phyloP scores from a whole-genome alignment of 2,329 filamentous ascomycete species.

The Talaromyces sp. region DNA sequence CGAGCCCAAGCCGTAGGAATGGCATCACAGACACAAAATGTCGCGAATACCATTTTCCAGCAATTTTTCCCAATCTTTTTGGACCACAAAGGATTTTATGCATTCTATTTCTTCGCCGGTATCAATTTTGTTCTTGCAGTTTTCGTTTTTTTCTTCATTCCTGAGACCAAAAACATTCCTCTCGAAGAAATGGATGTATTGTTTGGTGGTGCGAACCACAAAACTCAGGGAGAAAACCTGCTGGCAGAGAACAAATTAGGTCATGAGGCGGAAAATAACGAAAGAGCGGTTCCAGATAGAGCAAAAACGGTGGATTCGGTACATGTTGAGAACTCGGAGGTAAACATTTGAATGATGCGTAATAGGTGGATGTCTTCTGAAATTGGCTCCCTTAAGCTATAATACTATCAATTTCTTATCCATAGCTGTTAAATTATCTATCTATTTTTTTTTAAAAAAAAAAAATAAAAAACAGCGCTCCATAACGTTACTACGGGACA shows the following conservation, averaged over 20 bases:
- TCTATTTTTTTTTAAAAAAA: no score
- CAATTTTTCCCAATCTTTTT: slow-evolving; percentile 68
- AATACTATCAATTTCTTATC: no score
- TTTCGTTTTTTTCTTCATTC: slow-evolving; percentile 48
- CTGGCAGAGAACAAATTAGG: slow-evolving; percentile 7
- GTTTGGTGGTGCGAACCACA: slow-evolving; percentile 34
- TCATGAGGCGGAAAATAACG: not conserved
- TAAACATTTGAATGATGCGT: not conserved
- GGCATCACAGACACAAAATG: slow-evolving; percentile 57
- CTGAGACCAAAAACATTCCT: slow-evolving; percentile 18
- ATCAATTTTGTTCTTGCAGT: slow-evolving; percentile 47
- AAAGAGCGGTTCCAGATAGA: not conserved
- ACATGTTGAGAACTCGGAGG: slow-evolving; percentile 3
- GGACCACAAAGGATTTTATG: slow-evolving; percentile 52
- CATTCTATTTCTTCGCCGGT: slow-evolving; percentile 52
- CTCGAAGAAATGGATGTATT: slow-evolving; percentile 35
- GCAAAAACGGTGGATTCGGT: not conserved
- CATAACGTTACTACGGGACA: no score
- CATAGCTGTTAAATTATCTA: no score
- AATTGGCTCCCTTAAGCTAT: not conserved
- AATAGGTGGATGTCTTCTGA: not conserved
- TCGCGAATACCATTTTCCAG: slow-evolving; percentile 63
- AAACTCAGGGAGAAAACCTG: slow-evolving; percentile 25
- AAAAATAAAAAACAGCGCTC: no score
- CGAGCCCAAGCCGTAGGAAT: slow-evolving; percentile 66